Evolutionary conservation across 2,329 filamentous ascomycete species (phyloP).

Genomic region (Fusarium oxysporum): DNA sequence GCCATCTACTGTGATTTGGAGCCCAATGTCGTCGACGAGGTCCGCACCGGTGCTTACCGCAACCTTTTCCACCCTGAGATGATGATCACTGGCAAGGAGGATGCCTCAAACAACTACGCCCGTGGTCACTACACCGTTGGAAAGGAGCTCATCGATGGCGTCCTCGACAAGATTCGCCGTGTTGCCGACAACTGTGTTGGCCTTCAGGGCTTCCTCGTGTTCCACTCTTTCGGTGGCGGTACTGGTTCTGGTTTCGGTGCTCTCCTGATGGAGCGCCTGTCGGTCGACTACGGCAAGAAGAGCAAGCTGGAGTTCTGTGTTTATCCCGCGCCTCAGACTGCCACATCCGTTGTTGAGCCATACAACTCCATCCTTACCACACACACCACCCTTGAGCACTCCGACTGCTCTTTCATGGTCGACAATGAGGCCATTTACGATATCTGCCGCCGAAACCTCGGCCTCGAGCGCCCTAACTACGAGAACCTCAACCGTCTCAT

Average conservation of each 20-base stretch:
- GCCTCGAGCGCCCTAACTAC: slow-evolving; percentile 96
- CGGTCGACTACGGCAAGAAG: slow-evolving; percentile 99
- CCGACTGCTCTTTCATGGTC: slow-evolving; percentile 99
- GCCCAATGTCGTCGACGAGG: slow-evolving; percentile 99
- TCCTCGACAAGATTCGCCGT: slow-evolving; percentile 96
- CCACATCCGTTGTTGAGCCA: slow-evolving; percentile 97
- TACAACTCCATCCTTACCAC: slow-evolving; percentile 99
- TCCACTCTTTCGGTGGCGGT: slow-evolving; percentile 99
- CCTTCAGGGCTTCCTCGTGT: slow-evolving; percentile 98
- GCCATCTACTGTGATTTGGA: slow-evolving; percentile 99
- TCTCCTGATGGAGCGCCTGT: slow-evolving; percentile 98
- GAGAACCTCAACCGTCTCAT: slow-evolving; percentile 99
- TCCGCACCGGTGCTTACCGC: slow-evolving; percentile 96
- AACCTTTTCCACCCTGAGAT: slow-evolving; percentile 98
- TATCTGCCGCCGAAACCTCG: slow-evolving; percentile 97
- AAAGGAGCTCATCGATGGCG: slow-evolving; percentile 98
- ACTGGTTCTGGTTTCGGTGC: slow-evolving; percentile 99
- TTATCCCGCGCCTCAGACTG: slow-evolving; percentile 96
- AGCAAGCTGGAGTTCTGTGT: slow-evolving; percentile 99
- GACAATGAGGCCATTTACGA: slow-evolving; percentile 99
- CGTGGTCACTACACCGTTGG: slow-evolving; percentile 99
- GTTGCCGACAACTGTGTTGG: slow-evolving; percentile 98
- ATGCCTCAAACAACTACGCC: slow-evolving; percentile 99
- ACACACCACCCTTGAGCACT: slow-evolving; percentile 99
- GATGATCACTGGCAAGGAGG: slow-evolving; percentile 99